phyloP scores from a whole-genome alignment of 148 eudicot genomes.

The Nyssa sinensis region DNA sequence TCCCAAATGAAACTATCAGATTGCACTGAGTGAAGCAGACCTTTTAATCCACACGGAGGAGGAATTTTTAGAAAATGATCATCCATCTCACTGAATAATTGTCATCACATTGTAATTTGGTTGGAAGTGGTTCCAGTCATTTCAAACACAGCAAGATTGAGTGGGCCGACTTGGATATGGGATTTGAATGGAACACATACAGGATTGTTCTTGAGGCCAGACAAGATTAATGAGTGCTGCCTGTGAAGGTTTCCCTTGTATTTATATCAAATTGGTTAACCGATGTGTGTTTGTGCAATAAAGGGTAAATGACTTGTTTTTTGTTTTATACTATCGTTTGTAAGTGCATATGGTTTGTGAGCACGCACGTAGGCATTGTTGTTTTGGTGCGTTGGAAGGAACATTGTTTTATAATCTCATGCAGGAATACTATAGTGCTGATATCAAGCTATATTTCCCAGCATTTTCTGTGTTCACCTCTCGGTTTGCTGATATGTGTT shows the following conservation, averaged over 20 bases:
- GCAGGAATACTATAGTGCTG: not conserved
- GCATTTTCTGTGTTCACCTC: not conserved
- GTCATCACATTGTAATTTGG: not conserved
- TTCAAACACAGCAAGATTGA: not conserved
- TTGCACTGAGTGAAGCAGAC: conserved; percentile 32
- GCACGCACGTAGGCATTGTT: not conserved
- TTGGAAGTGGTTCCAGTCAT: not conserved
- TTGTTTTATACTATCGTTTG: not conserved
- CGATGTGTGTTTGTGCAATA: not conserved
- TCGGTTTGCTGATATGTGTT: not conserved
- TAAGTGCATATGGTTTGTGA: conserved; percentile 11
- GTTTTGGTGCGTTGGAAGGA: not conserved
- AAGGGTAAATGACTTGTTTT: conserved; percentile 7
- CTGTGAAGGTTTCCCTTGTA: conserved; percentile 8
- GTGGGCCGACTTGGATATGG: not conserved
- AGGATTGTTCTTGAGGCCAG: conserved; percentile 2
- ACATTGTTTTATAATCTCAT: conserved; percentile 1
- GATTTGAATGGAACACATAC: not conserved
- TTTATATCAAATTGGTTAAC: conserved; percentile 1
- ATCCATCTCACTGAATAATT: not conserved
- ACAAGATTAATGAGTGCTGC: not conserved
- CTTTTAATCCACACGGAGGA: not conserved
- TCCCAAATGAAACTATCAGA: conserved; percentile 51
- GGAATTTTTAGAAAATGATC: not conserved
- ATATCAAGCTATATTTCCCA: not conserved